Base-by-base conservation (phyloP, 495 filamentous ascomycete species). In the Coniosporium apollinis region DNA sequence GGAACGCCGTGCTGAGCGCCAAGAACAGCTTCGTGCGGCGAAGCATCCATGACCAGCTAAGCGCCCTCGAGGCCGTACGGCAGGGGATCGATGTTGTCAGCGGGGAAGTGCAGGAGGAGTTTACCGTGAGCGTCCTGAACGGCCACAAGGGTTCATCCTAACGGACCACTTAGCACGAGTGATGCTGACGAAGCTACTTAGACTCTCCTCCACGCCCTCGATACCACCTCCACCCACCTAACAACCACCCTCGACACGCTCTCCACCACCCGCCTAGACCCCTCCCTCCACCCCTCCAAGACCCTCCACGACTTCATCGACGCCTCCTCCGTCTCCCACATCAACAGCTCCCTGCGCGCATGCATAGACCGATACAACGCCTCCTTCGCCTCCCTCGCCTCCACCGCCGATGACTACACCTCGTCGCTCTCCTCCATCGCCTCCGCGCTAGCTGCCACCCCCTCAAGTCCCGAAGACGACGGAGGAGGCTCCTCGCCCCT, bases 291-390 rank as follows among this genome's bases (percentile, higher is more conserved):
- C 24, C 67, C 68, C 25, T 61, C 65, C 15, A 79, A 78, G 52
- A 79, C 61, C 42, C 57, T 97, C 42, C 69, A 86, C 48, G 85
- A 94, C 52, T 97, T 96, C 56, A 74, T 94, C 28, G 86, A 96
- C 48, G 81, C 82, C 46, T 60, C 70, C 14, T 73, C 70, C 7
- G 79, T 94, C 4, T 76, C 82, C 19, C 62, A 65, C 35, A 62
- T 92, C 38, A 66, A 73, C 34, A 57, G 70, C 26, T 57, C 66
- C 0, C 53, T 94, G 30, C 81, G 79, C 44, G 61, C 60, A 24
- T 77, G 74, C 25, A 79, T 92, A 24, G 57, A 60, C 44, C 42
- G 48, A 10, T 55, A 45, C 45, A 44, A 56, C 33, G 49, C 48
- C 22, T 48, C 51, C 5, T 42, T 30, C n/a, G 19, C 34, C 6